Conservation (phyloP, 495 filamentous ascomycete species). For the Neurospora tetraspora region DNA sequence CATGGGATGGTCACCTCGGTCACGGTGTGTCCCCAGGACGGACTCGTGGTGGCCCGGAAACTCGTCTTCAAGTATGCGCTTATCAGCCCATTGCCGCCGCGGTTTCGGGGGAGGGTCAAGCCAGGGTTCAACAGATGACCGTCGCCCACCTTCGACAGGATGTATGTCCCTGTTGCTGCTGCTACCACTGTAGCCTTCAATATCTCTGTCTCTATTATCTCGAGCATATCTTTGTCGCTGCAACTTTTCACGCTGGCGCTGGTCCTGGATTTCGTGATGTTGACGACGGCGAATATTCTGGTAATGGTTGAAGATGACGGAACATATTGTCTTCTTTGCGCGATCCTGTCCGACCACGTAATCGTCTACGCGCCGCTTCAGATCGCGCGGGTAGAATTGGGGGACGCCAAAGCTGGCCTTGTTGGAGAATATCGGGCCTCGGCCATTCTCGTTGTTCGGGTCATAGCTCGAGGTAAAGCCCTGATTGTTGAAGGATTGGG, state of each 20-base stretch:
- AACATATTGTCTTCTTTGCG: conserved; percentile 89
- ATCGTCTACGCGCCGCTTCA: conserved; percentile 89
- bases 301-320: conserved; percentile 96
- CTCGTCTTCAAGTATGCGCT: conserved; percentile 53
- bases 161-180: conserved; percentile 21
- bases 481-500: conserved; percentile 28
- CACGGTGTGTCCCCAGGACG: conserved; percentile 31
- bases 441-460: conserved; percentile 41
- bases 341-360: conserved; percentile 94
- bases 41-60: conserved; percentile 63
- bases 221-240: conserved; percentile 35
- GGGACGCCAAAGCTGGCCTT: conserved; percentile 48
- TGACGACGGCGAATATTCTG: conserved; percentile 73
- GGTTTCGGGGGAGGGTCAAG: conserved; percentile 11
- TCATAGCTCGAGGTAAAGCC: conserved; percentile 70
- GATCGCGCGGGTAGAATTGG: conserved; percentile 63
- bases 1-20: too few relatives aligned
- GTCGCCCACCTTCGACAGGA: conserved; percentile 40
- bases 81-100: conserved; percentile 18
- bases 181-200: conserved; percentile 18
- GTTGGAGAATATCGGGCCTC: conserved; percentile 40
- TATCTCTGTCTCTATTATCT: conserved; percentile 29
- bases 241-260: conserved; percentile 44
- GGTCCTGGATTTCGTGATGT: conserved; percentile 68
- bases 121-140: conserved; percentile 12